phyloP scores from a whole-genome alignment of 495 filamentous ascomycete genomes.

The Podospora australis region DNA sequence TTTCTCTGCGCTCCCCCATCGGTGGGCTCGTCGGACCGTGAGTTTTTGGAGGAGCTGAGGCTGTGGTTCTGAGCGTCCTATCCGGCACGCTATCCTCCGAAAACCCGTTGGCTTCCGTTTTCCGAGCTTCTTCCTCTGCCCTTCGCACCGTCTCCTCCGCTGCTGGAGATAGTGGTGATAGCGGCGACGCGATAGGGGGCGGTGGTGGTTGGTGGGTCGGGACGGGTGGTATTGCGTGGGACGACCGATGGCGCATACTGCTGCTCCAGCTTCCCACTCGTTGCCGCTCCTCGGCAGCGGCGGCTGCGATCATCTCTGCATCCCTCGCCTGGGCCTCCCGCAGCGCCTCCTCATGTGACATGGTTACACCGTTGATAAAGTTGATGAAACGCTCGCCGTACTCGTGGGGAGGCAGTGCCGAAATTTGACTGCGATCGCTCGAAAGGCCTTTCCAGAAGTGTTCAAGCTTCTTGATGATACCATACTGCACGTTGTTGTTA shows the following conservation, averaged over 20 bases:
- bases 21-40: conserved; percentile 41
- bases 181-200: conserved; percentile 36
- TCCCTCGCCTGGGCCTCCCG: conserved; percentile 52
- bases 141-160: conserved; percentile 27
- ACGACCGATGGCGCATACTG: conserved; percentile 19
- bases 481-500: conserved; percentile 57
- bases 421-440: conserved; percentile 74
- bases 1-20: conserved; percentile 44
- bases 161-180: conserved; percentile 40
- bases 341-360: conserved; percentile 74
- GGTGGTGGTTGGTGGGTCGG: conserved; percentile 40
- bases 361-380: conserved; percentile 87
- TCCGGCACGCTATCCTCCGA: conserved; percentile 44
- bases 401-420: conserved; percentile 80
- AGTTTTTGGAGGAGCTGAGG: conserved; percentile 37
- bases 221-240: conserved; percentile 29
- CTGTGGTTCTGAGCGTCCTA: conserved; percentile 41
- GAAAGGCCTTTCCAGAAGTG: conserved; percentile 91
- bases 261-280: conserved; percentile 17
- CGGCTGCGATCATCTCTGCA: conserved; percentile 34
- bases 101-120: conserved; percentile 31
- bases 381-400: conserved; percentile 93
- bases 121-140: conserved; percentile 30
- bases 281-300: conserved; percentile 31
- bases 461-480: conserved; percentile 79